Base-by-base conservation (phyloP, 2,329 filamentous ascomycete species). In the Dothidotthia symphoricarpi region DNA sequence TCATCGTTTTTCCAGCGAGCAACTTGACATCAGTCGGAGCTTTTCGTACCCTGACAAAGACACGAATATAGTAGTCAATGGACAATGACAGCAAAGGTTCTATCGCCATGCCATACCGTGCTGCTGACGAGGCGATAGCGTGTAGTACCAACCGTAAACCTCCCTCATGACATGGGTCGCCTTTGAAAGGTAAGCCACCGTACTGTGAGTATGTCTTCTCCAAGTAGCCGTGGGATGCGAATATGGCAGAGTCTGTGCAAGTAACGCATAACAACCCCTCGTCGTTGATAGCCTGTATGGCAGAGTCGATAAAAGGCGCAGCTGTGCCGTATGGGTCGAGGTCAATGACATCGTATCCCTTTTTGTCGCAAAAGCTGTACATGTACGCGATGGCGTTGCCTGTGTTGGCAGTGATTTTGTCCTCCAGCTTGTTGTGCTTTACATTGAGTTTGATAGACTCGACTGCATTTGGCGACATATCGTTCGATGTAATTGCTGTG, bases 141-240 rank as follows among this genome's bases (percentile, higher is more conserved):
- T 96, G 81, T 10, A 98, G 69, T 34, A 98, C 87, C 8, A 98
- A 74, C 4, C 93, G 85, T 36, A 98, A 68, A 1, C 91, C 93
- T 22, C 80, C 89, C 69, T 98, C 93, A 55, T 98, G 93, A 16
- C 85, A 91, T 59, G 88, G 83, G 33, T 79, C 74, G 1, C 89
- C 90, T 69, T 95, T 95, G 43, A 91, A 71, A 0, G 93, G 88
- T 12, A 90, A 73, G 24, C 93, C 93, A 3, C 93, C 93, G 59
- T 98, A 98, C n/a, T 95, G 75, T 1, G 91, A 83, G 64, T 83
- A 98, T 3, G 88, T 81, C 73, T 98, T 98, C 66, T 98, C 93
- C 2, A 87, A 83, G 61, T 97, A 98, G 39, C 90, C 88, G 53
- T 88, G 86, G 0, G 91, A 95, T 1, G 91, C 91, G 78, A 90